Percentiles rank a stretch among this genome's conserved stretches.
Evolutionary conservation across 352 stramenopile genomes (phyloP).

Genomic region (Phytopythium oedochilum): DNA sequence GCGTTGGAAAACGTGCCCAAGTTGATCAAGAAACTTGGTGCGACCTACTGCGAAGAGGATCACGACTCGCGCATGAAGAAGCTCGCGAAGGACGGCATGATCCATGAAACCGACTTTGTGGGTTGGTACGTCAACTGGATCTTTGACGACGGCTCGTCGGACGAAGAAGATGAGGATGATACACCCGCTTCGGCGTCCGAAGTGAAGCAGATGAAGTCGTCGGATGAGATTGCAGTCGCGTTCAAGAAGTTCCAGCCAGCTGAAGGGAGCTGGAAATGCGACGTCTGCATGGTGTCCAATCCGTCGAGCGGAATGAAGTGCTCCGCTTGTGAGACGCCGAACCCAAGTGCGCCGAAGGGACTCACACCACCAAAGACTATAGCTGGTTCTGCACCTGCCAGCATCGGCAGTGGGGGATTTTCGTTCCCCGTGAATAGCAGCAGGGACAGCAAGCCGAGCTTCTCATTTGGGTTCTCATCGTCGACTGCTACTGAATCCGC

Average conservation of each 20-base stretch:
- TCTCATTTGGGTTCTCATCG: conserved; percentile 31
- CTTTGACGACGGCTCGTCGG: conserved; percentile 41
- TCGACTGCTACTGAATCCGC: background rate
- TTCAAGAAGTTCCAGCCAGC: conserved; percentile 44
- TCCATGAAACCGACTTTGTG: conserved; percentile 51
- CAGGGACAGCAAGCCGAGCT: conserved; percentile 15
- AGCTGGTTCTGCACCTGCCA: conserved; percentile 18
- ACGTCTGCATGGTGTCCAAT: conserved; percentile 44
- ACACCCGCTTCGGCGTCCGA: conserved; percentile 4
- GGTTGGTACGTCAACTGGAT: conserved; percentile 65
- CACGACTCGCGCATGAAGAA: conserved; percentile 18
- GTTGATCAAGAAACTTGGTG: conserved; percentile 52
- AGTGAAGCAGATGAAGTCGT: conserved; percentile 37
- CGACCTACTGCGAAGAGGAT: conserved; percentile 55
- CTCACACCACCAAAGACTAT: conserved; percentile 10
- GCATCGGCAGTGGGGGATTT: conserved; percentile 32
- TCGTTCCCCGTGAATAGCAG: conserved; percentile 22
- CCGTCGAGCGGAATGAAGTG: conserved; percentile 31
- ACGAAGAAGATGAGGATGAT: conserved; percentile 27
- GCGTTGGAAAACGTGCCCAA: conserved; percentile 35
- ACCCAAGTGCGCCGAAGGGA: conserved; percentile 35
- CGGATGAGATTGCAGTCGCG: conserved; percentile 41
- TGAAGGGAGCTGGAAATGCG: conserved; percentile 61
- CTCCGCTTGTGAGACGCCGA: conserved; percentile 38
- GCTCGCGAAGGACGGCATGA: conserved; percentile 39